These are phyloP conservation scores for Primulina eburnea DNA, from an alignment of 257 asterid genomes.

Conservation along the genomic window DNA sequence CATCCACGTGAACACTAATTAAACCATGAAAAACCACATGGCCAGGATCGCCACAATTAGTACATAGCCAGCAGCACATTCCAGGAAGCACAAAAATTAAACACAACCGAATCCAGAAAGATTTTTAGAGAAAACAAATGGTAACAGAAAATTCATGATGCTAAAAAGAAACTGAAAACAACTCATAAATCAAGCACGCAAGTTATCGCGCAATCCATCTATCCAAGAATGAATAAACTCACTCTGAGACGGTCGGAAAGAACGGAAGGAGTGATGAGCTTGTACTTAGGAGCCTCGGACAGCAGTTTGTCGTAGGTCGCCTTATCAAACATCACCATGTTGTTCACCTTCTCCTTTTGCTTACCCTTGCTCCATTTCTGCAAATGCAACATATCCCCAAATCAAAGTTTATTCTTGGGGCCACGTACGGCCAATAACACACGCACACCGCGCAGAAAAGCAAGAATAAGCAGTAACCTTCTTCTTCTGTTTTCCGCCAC, in stretches of 20 bases:
- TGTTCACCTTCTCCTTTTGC: slow-evolving; percentile 98
- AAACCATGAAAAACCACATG: neutral
- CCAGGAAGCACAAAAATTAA: neutral
- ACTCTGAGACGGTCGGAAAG: slow-evolving; percentile 95
- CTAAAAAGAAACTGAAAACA: too few relatives aligned
- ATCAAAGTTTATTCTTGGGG: neutral
- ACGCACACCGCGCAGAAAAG: neutral
- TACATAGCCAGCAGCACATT: neutral
- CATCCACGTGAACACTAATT: neutral
- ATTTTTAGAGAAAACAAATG: too few relatives aligned
- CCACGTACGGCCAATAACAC: neutral
- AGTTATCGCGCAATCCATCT: neutral
- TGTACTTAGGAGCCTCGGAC: slow-evolving; percentile 82
- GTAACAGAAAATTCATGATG: neutral
- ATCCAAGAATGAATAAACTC: slow-evolving; percentile 1
- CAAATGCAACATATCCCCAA: neutral
- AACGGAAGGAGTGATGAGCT: slow-evolving; percentile 89
- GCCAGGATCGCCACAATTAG: neutral
- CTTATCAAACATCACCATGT: slow-evolving; percentile 88
- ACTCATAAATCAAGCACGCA: neutral
- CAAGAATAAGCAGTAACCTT: slow-evolving; percentile 39
- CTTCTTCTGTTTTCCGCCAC: slow-evolving; percentile 97
- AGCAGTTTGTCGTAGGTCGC: slow-evolving; percentile 79
- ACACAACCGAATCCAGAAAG: neutral
- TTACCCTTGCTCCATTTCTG: slow-evolving; percentile 83